Evolutionary conservation across 148 eudicot genomes (phyloP), one percentile per base, ranked within the genome.

Genomic region (Persicaria maculosa): DNA sequence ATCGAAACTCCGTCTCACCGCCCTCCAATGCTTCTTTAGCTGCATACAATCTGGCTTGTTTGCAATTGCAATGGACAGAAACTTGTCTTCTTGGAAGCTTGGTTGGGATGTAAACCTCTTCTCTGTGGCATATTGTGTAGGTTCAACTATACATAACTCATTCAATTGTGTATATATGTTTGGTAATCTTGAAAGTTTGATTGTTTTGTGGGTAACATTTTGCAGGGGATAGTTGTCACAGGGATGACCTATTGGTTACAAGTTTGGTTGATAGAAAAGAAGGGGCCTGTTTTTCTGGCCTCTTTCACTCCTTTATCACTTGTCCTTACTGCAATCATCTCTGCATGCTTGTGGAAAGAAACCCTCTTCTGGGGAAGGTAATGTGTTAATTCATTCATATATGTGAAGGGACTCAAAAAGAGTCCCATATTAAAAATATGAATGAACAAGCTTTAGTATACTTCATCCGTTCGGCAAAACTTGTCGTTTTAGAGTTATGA

Each of bases 31-130:
- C 68, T 80, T 82, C 54, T 82, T 86, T 46, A 84, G 89, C 22
- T 76, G 79, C 75, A 19, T 84, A 44, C 74, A 72, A 59, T 77
- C 85, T 46, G 47, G 45, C 9, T 1, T 78, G 57, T 80, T 73
- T 67, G 85, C 82, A 19, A 68, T 72, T 8, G 74, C 53, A 0
- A 45, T 53, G 71, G 87, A 84, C 12, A 82, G 87, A 68, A 55
- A 80, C 75, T 15, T 80, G 48, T 75, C 84, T 43, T 78, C 79
- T 5, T 86, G 89, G 89, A 82, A 80, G 81, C 82, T 84, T 68
- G 82, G 82, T 36, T 86, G 85, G 87, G 77, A 86, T 70, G 0
- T 82, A 20, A 77, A 79, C 75, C 89, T 84, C 45, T 36, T 84
- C 31, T 67, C 87, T 43, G 78, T 86, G 43, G 70, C 79, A 3